phyloP scores from a whole-genome alignment of 495 filamentous ascomycete genomes.

The Lophiotrema nucula region DNA sequence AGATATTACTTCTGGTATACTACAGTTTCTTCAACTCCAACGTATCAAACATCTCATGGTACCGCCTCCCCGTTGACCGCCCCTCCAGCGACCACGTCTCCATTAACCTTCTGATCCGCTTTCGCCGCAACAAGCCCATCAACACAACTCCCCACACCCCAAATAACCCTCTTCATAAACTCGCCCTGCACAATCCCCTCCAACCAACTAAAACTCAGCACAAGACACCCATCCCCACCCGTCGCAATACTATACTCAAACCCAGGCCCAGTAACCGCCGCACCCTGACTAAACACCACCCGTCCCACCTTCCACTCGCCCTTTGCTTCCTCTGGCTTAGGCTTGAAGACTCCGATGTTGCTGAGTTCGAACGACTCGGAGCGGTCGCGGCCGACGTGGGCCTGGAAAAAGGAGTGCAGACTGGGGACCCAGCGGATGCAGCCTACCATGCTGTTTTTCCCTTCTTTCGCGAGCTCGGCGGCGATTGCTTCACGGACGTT shows the following conservation, averaged over 20 bases:
- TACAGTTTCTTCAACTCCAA: too few species aligned
- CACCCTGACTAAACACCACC: conserved; percentile 50
- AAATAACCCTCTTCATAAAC: conserved; percentile 6
- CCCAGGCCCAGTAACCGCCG: conserved; percentile 44
- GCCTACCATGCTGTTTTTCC: conserved; percentile 40
- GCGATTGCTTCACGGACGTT: conserved; percentile 39
- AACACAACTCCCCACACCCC: not conserved
- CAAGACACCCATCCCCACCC: conserved; percentile 40
- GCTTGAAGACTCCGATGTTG: conserved; percentile 46
- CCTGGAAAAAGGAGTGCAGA: conserved; percentile 39
- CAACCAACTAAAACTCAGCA: conserved; percentile 42
- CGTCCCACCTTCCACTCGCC: conserved; percentile 35
- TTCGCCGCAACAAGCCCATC: not conserved
- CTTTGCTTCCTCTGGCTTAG: not conserved
- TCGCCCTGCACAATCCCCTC: conserved; percentile 8
- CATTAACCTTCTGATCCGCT: too few species aligned
- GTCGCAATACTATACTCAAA: conserved; percentile 44
- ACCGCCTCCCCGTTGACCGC: too few species aligned
- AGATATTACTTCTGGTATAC: too few species aligned
- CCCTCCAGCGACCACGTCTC: too few species aligned
- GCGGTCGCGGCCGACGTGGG: conserved; percentile 41
- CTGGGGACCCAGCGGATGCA: conserved; percentile 45
- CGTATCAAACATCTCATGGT: too few species aligned
- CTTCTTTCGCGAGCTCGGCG: conserved; percentile 37
- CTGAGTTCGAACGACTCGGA: conserved; percentile 47